Base-by-base conservation (phyloP, 345 rosid species). In the Carallia pectinifolia region DNA sequence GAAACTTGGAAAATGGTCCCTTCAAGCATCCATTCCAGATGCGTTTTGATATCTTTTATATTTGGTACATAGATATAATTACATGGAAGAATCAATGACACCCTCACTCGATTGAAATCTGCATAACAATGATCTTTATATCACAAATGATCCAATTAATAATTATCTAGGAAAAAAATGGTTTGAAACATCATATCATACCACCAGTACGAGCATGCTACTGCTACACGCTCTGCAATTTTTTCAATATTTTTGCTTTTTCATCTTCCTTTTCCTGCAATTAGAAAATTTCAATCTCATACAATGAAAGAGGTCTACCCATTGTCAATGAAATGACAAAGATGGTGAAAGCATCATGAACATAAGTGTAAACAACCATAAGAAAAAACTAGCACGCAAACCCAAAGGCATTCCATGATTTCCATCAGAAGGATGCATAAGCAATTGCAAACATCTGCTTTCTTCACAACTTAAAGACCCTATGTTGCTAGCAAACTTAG, bases 211-310 rank as follows among this genome's bases (percentile, higher is more conserved):
- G 58, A 64, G 64, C 40, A 73, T 27, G 72, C 70, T 75, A 85
- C 72, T 27, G 72, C 70, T 75, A 85, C 72, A 82, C 89, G 66
- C 78, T 85, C 80, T 76, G 86, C 48, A 77, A 74, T 76, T 87
- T 82, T 82, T 77, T 73, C 10, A 86, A 71, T 19, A 78, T 71
- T 68, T 82, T 86, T 10, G 82, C 68, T 66, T 82, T 85, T 61
- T 61, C 73, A 61, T 74, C 66, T 58, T 71, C 83, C 77, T 82
- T 85, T 67, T 76, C 88, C 92, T 85, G 85, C 75, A 71, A 39
- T 37, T n/a, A 12, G 19, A 4, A 23, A 29, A 44, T 68, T 38
- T 31, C 37, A 2, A 23, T 65, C 19, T 63, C 7, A 39, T 13
- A 17, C 23, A 40, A 27, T 7, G 15, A 27, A 56, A 27, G 12